Percentiles rank a stretch among this genome's conserved stretches.
phyloP scores from a whole-genome alignment of 345 rosid species.

The Acer negundo region DNA sequence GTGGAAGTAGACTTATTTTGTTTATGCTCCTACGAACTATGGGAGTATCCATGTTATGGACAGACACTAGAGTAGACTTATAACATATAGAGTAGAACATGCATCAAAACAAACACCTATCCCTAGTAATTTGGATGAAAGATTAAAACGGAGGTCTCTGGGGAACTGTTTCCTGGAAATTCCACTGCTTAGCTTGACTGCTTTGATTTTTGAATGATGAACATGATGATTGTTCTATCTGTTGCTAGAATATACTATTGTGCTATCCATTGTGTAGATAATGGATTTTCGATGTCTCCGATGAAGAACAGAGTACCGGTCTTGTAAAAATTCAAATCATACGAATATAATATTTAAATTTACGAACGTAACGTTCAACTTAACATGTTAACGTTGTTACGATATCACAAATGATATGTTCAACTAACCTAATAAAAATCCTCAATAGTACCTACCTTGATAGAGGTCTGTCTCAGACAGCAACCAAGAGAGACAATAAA shows the following conservation, averaged over 20 bases:
- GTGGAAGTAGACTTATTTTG: slow-evolving; percentile 41
- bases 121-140: neutral
- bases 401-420: neutral
- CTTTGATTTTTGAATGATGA: neutral
- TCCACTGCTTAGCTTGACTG: neutral
- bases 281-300: too few relatives aligned
- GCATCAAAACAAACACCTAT: neutral
- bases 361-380: too few relatives aligned
- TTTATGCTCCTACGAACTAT: neutral
- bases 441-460: neutral
- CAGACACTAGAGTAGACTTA: neutral
- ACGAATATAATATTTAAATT: too few relatives aligned
- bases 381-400: too few relatives aligned
- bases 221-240: too few relatives aligned
- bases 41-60: neutral
- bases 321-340: neutral
- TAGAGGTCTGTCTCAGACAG: too few relatives aligned
- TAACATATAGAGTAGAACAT: neutral
- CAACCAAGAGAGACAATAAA: neutral
- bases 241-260: too few relatives aligned
- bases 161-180: neutral
- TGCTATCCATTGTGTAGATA: too few relatives aligned
- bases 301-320: too few relatives aligned
- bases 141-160: neutral
- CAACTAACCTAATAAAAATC: neutral